Evolutionary conservation across 2,329 filamentous ascomycete species (phyloP), one percentile per base, ranked within the genome.

Genomic region (Sporothrix luriei): DNA sequence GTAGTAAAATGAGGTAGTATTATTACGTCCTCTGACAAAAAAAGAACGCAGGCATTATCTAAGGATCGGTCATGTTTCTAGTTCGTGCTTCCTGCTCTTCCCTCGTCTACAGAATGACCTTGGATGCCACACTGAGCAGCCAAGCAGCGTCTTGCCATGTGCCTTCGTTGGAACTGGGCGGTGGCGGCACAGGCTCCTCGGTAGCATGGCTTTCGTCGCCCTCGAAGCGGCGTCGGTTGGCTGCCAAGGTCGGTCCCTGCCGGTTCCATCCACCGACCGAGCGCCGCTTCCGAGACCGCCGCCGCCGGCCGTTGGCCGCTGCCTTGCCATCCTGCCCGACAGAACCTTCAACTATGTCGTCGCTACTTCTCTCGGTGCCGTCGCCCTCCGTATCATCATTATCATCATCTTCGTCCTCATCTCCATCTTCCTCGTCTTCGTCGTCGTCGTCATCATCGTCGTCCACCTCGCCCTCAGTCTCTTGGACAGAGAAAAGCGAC

Each of bases 61-160:
- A 67, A 55, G 29, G 10, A 9, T 11, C n/a, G n/a, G 33, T 33
- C 33, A 6, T 33, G 33, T 33, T 33, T 33, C 33, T 43, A 43
- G 26, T 48, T 51, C 54, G 19, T 64, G 11, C 14, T 14, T 4
- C n/a, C 24, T 10, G 21, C 24, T 51, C 62, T 38, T 49, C 33
- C 16, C 13, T 7, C n/a, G 16, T 57, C 80, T 78, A 88, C 72
- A 88, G 81, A 73, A 89, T 79, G 57, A 89, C 85, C 75, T 87
- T 88, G 33, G 84, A 84, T 13, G 88, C 88, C 72, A 91, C 87
- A 72, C 84, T 88, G 69, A 91, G 78, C 61, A 91, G 78, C 89
- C 88, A 91, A 19, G 87, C 87, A 33, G 88, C 88, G 77, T 91
- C 89, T 70, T 86, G 83, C 88, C 88, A 90, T 10, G 84, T 84